Evolutionary conservation across 345 rosid genomes (phyloP), one percentile per base, ranked within the genome.

Genomic region (Eucalyptus erythrocorys): DNA sequence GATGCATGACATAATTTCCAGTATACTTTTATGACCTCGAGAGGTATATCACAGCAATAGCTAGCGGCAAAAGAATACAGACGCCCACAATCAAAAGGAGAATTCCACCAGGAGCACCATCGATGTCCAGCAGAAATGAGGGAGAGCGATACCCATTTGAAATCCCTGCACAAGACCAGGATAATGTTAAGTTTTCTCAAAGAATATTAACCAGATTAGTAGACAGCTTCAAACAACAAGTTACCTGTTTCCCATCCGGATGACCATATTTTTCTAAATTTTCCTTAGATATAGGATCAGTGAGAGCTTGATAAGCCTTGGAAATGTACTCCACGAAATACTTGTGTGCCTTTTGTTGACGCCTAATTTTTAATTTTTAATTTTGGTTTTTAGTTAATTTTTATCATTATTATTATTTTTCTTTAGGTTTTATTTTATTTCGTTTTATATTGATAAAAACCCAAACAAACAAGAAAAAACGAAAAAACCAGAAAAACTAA

Each of bases 71-170:
- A 85, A 98, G 99, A 91, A 98, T 98, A 91, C 99, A 98, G 87
- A 97, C 91, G 86, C 98, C 99, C 90, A 98, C 99, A 50, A 98
- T 97, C 99, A 98, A 97, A 88, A 97, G 97, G 80, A 98, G 95
- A 88, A 98, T 97, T 92, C 99, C 99, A 91, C 98, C 99, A 64
- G 95, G 96, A 87, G 98, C 95, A 88, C 99, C 99, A 90, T 98
- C 98, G 82, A 97, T 97, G 94, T 98, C 92, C 51, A 98, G 93
- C 89, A 97, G 93, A 91, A 98, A 98, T 95, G 97, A 61, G 99
- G 99, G 87, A 98, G 99, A 87, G 99, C 99, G 71, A 98, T 96
- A 89, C 99, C 99, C 99, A 98, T 95, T 98, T 98, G 98, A 93
- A 98, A 98, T 14, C 99, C 99, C 99, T 96, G 95, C 88, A 71